These are phyloP conservation scores for Phialemoniopsis sp. DNA, from an alignment of 2,329 filamentous ascomycete species.

Conservation along the genomic window DNA sequence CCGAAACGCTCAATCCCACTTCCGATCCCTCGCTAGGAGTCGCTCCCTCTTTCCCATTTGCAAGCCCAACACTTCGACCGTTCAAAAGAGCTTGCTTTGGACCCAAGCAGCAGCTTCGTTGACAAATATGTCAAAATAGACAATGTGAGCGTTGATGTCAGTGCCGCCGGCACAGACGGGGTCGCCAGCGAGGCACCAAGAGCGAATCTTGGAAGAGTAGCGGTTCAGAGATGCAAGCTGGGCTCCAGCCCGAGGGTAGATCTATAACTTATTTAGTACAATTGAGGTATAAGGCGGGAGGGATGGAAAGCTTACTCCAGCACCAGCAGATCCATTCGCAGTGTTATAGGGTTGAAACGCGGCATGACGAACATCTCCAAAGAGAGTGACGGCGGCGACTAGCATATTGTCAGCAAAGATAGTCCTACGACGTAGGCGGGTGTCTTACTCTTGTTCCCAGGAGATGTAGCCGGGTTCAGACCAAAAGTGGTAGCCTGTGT, in stretches of 20 bases:
- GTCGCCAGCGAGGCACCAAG: slow-evolving; percentile 20
- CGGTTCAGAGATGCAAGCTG: slow-evolving; percentile 13
- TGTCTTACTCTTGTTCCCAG: slow-evolving; percentile 7
- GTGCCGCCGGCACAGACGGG: slow-evolving; percentile 20
- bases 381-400: slow-evolving; percentile 16
- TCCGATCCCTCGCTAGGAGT: no score
- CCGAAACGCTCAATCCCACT: no score
- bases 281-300: background rate
- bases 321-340: slow-evolving; percentile 13
- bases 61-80: no score
- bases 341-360: slow-evolving; percentile 19
- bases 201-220: slow-evolving; percentile 13
- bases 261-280: slow-evolving; percentile 3
- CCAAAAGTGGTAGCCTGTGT: slow-evolving; percentile 8
- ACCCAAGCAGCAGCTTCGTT: slow-evolving; percentile 19
- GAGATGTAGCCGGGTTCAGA: slow-evolving; percentile 6
- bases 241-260: slow-evolving; percentile 13
- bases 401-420: background rate
- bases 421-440: background rate
- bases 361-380: slow-evolving; percentile 20
- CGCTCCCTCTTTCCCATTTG: no score
- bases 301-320: slow-evolving; percentile 10
- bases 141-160: slow-evolving; percentile 16
- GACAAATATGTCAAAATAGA: slow-evolving; percentile 22
- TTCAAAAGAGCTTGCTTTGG: slow-evolving; percentile 13